Base-by-base conservation (phyloP, 1,284 basidiomycete species). In the Cutaneotrichosporon sp. region DNA sequence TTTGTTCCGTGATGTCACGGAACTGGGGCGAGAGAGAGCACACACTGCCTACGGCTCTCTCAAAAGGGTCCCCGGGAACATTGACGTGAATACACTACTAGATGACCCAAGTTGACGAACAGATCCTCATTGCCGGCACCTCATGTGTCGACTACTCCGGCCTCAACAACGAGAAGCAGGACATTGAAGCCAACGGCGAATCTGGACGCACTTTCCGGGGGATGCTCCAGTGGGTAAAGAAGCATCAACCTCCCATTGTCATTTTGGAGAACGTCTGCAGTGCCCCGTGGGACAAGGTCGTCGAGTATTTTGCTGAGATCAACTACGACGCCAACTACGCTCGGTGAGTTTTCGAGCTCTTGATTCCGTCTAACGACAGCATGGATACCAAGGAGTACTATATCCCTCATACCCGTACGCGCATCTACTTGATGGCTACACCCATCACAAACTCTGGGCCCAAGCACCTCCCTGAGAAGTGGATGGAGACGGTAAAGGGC, bases 71-170 rank as follows among this genome's bases (percentile, higher is more conserved):
- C 94, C 94, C 0, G 92, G 92, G 18, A 88, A 96, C 71, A 91
- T 94, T 10, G 95, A 97, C 67, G 79, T 78, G 57, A 73, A 72
- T 64, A 2, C 18, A 14, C 32, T 7, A 16, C 21, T 36, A 10
- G 22, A 13, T 2, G 6, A 2, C 47, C n/a, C 14, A 26, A 5
- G 55, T 62, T 69, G 53, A 69, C 49, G 4, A 21, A 14, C 58
- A 75, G 77, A 81, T 95, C 47, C 84, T 95, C 21, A 86, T 97
- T 61, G 94, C 94, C 1, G 94, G 94, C 22, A 97, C 94, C 0
- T 96, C 92, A 8, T 97, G 94, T 70, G 94, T 97, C 69, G 95
- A 97, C 78, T 97, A 96, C 73, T 97, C 95, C 16, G 91, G 90
- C 72, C 85, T 97, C 61, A 97, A 97, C 81, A 96, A 92, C 73